These are phyloP conservation scores for Teunomyces stri DNA, from an alignment of 805 yeast genomes.

Conservation along the genomic window DNA sequence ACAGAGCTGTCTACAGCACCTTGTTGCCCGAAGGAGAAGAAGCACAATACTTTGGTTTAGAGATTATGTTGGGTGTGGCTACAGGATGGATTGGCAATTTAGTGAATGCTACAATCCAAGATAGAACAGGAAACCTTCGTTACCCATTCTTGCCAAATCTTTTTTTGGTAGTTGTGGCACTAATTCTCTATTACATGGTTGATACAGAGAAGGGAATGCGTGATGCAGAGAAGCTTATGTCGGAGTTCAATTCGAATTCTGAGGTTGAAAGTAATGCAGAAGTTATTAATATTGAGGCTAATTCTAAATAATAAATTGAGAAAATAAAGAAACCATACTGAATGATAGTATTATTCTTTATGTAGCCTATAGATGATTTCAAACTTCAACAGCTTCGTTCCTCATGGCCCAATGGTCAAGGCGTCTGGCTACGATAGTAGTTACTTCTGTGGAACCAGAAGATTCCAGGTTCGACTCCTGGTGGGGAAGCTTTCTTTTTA, in stretches of 20 bases:
- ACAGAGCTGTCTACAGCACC: conserved; percentile 35
- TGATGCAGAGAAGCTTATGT: conserved; percentile 16
- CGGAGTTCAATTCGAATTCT: not conserved
- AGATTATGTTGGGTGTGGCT: conserved; percentile 38
- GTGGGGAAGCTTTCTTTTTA: conserved; percentile 45
- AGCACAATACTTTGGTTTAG: conserved; percentile 43
- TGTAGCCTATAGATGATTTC: too few species aligned
- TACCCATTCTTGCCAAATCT: conserved; percentile 38
- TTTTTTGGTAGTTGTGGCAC: conserved; percentile 25
- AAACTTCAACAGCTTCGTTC: conserved; percentile 42
- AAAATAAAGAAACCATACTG: not conserved
- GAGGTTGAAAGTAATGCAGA: not conserved
- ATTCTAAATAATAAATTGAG: not conserved
- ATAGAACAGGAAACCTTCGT: conserved; percentile 34
- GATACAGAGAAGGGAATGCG: conserved; percentile 33
- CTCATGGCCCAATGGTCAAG: conserved; percentile 77
- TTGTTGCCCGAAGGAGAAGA: conserved; percentile 41
- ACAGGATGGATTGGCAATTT: conserved; percentile 42
- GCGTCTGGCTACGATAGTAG: conserved; percentile 67
- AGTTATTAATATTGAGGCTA: not conserved
- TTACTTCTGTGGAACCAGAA: conserved; percentile 49
- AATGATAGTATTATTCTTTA: too few species aligned
- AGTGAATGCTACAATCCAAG: conserved; percentile 39
- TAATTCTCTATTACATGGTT: conserved; percentile 20
- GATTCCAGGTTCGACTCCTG: conserved; percentile 54